Percentiles rank a stretch among this genome's conserved stretches.
Evolutionary conservation across 257 asterid species (phyloP).

Genomic region (Nicotiana obtusifolia): DNA sequence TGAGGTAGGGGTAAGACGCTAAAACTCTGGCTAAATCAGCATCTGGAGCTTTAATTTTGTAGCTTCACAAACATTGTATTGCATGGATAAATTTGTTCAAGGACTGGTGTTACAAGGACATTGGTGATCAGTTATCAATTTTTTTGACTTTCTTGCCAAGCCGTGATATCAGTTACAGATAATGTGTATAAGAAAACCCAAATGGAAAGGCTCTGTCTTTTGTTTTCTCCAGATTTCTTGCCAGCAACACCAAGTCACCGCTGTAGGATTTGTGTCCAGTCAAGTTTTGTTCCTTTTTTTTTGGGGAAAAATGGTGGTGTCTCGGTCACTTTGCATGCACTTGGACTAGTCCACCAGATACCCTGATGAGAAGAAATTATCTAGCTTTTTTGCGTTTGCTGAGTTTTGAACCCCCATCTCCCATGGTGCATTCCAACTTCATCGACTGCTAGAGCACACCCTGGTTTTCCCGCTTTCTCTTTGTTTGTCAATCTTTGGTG

Average conservation of each 20-base stretch:
- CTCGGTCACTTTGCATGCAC: neutral
- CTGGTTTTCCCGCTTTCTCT: neutral
- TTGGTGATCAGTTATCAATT: neutral
- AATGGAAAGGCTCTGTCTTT: neutral
- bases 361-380: neutral
- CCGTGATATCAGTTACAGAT: neutral
- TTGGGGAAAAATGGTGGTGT: neutral
- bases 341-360: neutral
- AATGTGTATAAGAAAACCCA: neutral
- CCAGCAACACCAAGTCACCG: neutral
- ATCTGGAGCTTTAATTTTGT: neutral
- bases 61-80: neutral
- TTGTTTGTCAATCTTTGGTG: neutral
- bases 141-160: neutral
- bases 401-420: neutral
- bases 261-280: neutral
- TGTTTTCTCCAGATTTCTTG: neutral
- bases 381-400: neutral
- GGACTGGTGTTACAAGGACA: neutral
- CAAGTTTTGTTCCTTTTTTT: neutral
- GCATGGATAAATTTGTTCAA: neutral
- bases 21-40: neutral
- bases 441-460: neutral
- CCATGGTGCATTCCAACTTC: neutral
- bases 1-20: neutral